phyloP scores from a whole-genome alignment of 352 stramenopile genomes.

The Hyaloperonospora brassicae region DNA sequence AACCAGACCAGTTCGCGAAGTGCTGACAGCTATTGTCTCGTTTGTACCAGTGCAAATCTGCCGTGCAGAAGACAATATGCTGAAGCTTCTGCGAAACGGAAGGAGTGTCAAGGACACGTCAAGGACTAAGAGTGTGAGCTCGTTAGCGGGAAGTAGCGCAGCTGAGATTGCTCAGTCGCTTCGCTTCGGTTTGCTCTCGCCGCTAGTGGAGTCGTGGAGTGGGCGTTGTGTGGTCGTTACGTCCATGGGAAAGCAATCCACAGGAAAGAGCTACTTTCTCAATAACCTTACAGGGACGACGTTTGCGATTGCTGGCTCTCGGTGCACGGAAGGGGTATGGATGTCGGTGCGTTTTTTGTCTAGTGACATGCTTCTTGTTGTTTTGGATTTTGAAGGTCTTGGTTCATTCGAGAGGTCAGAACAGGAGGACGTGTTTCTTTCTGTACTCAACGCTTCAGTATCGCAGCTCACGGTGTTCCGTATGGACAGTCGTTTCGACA shows the following conservation, averaged over 20 bases:
- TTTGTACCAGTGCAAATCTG: slow-evolving; percentile 72
- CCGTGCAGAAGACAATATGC: slow-evolving; percentile 46
- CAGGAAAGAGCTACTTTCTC: slow-evolving; percentile 64
- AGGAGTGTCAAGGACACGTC: slow-evolving; percentile 5
- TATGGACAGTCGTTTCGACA: slow-evolving; percentile 69
- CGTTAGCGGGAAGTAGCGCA: slow-evolving; percentile 13
- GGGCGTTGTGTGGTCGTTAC: slow-evolving; percentile 23
- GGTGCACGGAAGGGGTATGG: slow-evolving; percentile 34
- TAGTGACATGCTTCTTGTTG: slow-evolving; percentile 37
- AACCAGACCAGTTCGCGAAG: no score
- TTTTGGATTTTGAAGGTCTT: slow-evolving; percentile 70
- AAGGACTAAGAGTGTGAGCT: no score
- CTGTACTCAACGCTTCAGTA: slow-evolving; percentile 57
- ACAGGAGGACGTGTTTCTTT: slow-evolving; percentile 69
- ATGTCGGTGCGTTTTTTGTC: slow-evolving; percentile 29
- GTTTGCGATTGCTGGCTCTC: slow-evolving; percentile 42
- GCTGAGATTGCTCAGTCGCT: slow-evolving; percentile 38
- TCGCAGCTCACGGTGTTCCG: slow-evolving; percentile 67
- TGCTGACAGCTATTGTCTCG: slow-evolving; percentile 24
- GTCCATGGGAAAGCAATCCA: slow-evolving; percentile 55
- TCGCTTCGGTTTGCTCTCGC: slow-evolving; percentile 29
- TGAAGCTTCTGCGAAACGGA: slow-evolving; percentile 41
- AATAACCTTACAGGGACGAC: slow-evolving; percentile 61
- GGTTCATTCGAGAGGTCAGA: slow-evolving; percentile 65
- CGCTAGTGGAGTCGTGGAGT: slow-evolving; percentile 26